phyloP scores from a whole-genome alignment of 2,329 filamentous ascomycete genomes.

The Sporothrix protearum region DNA sequence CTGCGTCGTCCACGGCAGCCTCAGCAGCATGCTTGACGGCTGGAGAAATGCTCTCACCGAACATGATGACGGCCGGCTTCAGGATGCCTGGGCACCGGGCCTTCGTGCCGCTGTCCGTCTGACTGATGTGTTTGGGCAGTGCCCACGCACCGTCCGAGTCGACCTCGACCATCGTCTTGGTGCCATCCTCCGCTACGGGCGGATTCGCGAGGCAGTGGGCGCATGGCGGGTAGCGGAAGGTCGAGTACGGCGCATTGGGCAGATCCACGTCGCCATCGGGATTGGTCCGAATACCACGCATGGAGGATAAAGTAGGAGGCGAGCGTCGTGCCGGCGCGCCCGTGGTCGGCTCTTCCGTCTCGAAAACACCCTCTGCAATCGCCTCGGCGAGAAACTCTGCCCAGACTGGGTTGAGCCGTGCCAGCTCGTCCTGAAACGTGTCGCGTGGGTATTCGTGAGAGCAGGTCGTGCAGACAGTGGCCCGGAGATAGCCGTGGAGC shows the following conservation, averaged over 20 bases:
- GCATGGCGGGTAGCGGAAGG: slow-evolving; percentile 88
- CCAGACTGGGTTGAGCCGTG: slow-evolving; percentile 82
- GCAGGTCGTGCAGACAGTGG: slow-evolving; percentile 78
- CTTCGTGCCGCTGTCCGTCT: not conserved
- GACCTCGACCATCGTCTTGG: slow-evolving; percentile 56
- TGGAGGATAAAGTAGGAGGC: not conserved
- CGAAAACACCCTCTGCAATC: slow-evolving; percentile 68
- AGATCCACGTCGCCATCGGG: slow-evolving; percentile 94
- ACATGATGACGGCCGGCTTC: slow-evolving; percentile 94
- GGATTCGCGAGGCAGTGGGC: slow-evolving; percentile 70
- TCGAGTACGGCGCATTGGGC: slow-evolving; percentile 79
- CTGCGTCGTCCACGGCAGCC: slow-evolving; percentile 70
- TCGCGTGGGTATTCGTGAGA: slow-evolving; percentile 65
- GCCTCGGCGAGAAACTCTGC: slow-evolving; percentile 69
- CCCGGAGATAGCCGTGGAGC: slow-evolving; percentile 84
- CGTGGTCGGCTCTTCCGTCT: slow-evolving; percentile 74
- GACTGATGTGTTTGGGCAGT: slow-evolving; percentile 41
- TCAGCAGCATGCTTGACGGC: slow-evolving; percentile 73
- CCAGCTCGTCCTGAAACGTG: slow-evolving; percentile 71
- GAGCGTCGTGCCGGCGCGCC: slow-evolving; percentile 43
- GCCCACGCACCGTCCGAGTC: slow-evolving; percentile 80
- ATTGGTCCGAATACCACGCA: slow-evolving; percentile 70
- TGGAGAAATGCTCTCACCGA: slow-evolving; percentile 78
- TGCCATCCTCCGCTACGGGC: slow-evolving; percentile 53
- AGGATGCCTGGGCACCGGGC: slow-evolving; percentile 67